These are phyloP conservation scores for Sordariomycetes sp. DNA, from an alignment of 2,329 filamentous ascomycete species.

Conservation along the genomic window DNA sequence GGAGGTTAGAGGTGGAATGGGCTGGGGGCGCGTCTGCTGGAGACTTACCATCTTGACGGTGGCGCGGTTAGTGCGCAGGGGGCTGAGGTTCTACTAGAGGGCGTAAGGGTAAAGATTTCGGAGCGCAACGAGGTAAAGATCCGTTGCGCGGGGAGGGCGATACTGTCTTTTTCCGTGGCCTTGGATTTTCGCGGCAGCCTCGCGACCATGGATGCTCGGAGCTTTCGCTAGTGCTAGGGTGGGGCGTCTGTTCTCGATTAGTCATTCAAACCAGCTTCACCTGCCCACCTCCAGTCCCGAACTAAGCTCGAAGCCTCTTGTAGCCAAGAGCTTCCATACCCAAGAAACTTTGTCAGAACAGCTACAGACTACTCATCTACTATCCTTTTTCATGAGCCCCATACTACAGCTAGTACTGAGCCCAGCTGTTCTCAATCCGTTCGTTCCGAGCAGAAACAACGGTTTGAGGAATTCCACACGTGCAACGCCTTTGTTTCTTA, in stretches of 20 bases:
- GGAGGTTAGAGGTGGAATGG: not conserved
- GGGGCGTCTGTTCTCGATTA: not conserved
- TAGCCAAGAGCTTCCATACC: too few species aligned
- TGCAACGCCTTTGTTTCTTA: too few species aligned
- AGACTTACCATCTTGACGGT: conserved; percentile 5
- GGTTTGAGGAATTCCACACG: too few species aligned
- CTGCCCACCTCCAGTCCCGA: too few species aligned
- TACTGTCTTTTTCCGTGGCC: not conserved
- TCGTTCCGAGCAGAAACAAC: too few species aligned
- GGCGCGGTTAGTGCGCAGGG: not conserved
- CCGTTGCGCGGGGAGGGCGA: not conserved
- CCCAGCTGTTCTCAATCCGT: too few species aligned
- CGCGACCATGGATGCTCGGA: not conserved
- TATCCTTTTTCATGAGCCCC: too few species aligned
- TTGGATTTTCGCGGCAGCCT: not conserved
- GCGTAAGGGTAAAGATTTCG: not conserved
- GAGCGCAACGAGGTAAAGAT: not conserved
- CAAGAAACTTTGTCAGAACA: too few species aligned
- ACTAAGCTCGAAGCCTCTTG: too few species aligned
- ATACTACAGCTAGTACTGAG: too few species aligned
- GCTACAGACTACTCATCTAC: too few species aligned
- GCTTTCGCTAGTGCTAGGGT: not conserved
- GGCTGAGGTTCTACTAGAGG: not conserved
- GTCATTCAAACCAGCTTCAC: not conserved
- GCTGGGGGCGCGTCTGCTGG: not conserved